Percentiles rank a stretch among this genome's conserved stretches.
Conservation (phyloP, 2,329 filamentous ascomycete species). For the Tolypocladium tundrense region DNA sequence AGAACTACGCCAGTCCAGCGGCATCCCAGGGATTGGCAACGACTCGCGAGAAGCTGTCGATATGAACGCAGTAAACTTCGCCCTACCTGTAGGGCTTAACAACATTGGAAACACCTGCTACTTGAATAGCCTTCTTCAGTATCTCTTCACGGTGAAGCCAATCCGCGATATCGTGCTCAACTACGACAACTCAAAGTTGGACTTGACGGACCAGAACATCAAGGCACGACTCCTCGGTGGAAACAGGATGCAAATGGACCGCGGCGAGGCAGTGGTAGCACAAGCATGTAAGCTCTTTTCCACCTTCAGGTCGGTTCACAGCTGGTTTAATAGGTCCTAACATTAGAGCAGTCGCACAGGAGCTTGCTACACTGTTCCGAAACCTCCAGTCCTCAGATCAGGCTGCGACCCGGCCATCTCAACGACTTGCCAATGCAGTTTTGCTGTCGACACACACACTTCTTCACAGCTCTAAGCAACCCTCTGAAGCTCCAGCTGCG, state of each 20-base stretch:
- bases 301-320: neutral
- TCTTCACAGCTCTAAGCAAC: constrained; percentile 19
- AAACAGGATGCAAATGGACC: constrained; percentile 36
- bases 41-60: constrained; percentile 4
- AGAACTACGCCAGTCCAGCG: constrained; percentile 11
- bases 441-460: constrained; percentile 44
- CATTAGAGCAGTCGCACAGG: constrained; percentile 55
- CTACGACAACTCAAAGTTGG: constrained; percentile 61
- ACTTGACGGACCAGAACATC: constrained; percentile 53
- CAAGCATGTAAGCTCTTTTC: constrained; percentile 57
- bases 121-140: constrained; percentile 91
- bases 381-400: constrained; percentile 56
- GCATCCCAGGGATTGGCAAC: constrained; percentile 1
- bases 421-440: constrained; percentile 70
- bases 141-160: constrained; percentile 80
- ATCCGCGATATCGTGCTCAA: constrained; percentile 72
- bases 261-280: constrained; percentile 51
- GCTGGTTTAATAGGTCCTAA: neutral
- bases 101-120: constrained; percentile 99
- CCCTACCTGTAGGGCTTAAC: constrained; percentile 72
- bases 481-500: constrained; percentile 11
- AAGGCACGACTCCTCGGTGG: constrained; percentile 66
- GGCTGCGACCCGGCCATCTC: constrained; percentile 57
- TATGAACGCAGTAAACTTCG: constrained; percentile 19
- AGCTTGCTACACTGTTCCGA: constrained; percentile 60